Base-by-base conservation (phyloP, 1,139 yeast genomes). In the Scheffersomyces parashehatae region DNA sequence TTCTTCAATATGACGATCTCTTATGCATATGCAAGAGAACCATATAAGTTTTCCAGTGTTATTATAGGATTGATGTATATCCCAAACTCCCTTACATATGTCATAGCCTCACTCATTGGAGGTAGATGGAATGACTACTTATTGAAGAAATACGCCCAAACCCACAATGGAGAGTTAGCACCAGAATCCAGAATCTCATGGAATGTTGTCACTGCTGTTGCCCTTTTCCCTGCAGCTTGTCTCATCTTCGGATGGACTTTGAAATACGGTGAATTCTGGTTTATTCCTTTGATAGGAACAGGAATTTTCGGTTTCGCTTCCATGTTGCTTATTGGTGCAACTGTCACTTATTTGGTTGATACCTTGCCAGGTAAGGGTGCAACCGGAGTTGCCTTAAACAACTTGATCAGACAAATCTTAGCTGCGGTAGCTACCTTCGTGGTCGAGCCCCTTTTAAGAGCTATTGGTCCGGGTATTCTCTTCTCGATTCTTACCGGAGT, bases 331-430 rank as follows among this genome's bases (percentile, higher is more conserved):
- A 87, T 88, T 51, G 95, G 95, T 1, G 82, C 88, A 7, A 84
- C 90, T 0, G 81, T 85, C 4, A 88, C 96, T 0, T 89, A 88
- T 59, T 67, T 89, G 46, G 91, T 89, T 2, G 96, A 89, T 60
- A 82, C 90, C 0, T 71, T 89, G 40, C 96, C 96, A 0, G 96
- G 96, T 0, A 77, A 85, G 54, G 96, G 96, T 33, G 91, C 96
- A 4, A 86, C 95, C 0, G 96, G 95, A 1, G 88, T 88, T 36
- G 96, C 96, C 0, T 63, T 89, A 44, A 88, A 87, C 56, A 89
- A 88, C 56, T 73, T 89, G 47, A 70, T 85, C 33, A 73, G 96
- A 55, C 87, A 83, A 72, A 68, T 82, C 1, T 68, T 87, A 49
- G 96, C 95, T 0, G 88, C 95, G 0, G 70, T 76, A 3, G 91